Evolutionary conservation across 75 land plant species (phyloP).

Genomic region (Selaginella tamariscina): DNA sequence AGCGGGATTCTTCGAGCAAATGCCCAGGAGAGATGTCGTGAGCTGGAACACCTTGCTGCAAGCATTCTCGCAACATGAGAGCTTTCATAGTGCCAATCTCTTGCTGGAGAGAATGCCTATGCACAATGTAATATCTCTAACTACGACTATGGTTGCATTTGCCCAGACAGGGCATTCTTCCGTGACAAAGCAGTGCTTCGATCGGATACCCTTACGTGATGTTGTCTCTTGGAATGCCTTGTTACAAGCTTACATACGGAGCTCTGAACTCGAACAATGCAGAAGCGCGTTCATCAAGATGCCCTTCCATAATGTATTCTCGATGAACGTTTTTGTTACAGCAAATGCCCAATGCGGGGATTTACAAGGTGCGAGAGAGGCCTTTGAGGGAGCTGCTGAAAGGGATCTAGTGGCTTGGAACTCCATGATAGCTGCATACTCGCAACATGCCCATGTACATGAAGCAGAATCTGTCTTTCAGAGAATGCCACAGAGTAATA

Average conservation of each 20-base stretch:
- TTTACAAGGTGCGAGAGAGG: conserved; percentile 14
- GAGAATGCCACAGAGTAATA: conserved; percentile 27
- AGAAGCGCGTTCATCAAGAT: conserved; percentile 22
- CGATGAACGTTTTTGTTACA: conserved; percentile 24
- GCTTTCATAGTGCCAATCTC: no score
- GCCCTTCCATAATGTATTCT: no score
- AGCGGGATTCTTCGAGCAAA: no score
- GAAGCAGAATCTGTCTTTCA: conserved; percentile 26
- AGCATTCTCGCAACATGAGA: no score
- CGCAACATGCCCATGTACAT: conserved; percentile 12
- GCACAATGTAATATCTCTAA: no score
- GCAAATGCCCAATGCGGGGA: conserved; percentile 26
- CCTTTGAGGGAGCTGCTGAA: conserved; percentile 34
- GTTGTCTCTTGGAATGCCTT: conserved; percentile 16
- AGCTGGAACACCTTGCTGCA: no score
- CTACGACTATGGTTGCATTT: no score
- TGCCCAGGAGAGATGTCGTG: no score
- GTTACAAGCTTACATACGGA: conserved; percentile 15
- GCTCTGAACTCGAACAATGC: conserved; percentile 22
- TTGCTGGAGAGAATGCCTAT: no score
- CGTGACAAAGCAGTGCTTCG: background rate
- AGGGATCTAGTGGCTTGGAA: conserved; percentile 43
- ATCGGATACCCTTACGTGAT: conserved; percentile 10
- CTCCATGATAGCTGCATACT: conserved; percentile 24
- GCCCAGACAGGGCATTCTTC: background rate